Conservation (phyloP, 495 filamentous ascomycete species). For the Trichoderma orchidacearum region DNA sequence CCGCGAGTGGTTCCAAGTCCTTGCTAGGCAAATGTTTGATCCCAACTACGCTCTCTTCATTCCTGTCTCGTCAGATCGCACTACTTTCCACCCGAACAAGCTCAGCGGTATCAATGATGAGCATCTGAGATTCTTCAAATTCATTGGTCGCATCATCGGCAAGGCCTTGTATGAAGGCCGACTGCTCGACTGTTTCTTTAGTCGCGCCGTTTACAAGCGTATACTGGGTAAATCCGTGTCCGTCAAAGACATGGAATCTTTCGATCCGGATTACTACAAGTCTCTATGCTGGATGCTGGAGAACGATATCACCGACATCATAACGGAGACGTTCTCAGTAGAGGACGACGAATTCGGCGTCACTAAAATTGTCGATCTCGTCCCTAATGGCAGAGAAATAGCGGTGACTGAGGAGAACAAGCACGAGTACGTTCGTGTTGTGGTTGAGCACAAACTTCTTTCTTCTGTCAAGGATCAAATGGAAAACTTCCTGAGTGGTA, state of each 20-base stretch:
- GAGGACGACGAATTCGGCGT: slow-evolving; percentile 90
- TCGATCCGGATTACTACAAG: slow-evolving; percentile 98
- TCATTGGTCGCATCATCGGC: slow-evolving; percentile 96
- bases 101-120: slow-evolving; percentile 87
- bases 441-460: slow-evolving; percentile 87
- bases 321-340: slow-evolving; percentile 92
- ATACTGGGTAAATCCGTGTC: slow-evolving; percentile 90
- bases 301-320: slow-evolving; percentile 97
- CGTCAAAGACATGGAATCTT: slow-evolving; percentile 98
- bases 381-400: slow-evolving; percentile 77
- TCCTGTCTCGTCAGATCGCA: slow-evolving; percentile 93
- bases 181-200: slow-evolving; percentile 97
- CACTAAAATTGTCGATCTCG: slow-evolving; percentile 73
- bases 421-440: slow-evolving; percentile 84
- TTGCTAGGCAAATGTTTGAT: slow-evolving; percentile 97
- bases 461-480: slow-evolving; percentile 88
- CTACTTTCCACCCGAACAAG: slow-evolving; percentile 96
- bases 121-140: slow-evolving; percentile 98
- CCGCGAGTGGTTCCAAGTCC: slow-evolving; percentile 98
- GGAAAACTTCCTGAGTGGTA: slow-evolving; percentile 87
- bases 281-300: slow-evolving; percentile 98
- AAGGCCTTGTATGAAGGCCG: slow-evolving; percentile 96
- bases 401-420: slow-evolving; percentile 97
- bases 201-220: slow-evolving; percentile 92
- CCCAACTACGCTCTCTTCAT: slow-evolving; percentile 93